Evolutionary conservation across 768 basidiomycete species (phyloP).

Genomic region (Trametes sanguinea): DNA sequence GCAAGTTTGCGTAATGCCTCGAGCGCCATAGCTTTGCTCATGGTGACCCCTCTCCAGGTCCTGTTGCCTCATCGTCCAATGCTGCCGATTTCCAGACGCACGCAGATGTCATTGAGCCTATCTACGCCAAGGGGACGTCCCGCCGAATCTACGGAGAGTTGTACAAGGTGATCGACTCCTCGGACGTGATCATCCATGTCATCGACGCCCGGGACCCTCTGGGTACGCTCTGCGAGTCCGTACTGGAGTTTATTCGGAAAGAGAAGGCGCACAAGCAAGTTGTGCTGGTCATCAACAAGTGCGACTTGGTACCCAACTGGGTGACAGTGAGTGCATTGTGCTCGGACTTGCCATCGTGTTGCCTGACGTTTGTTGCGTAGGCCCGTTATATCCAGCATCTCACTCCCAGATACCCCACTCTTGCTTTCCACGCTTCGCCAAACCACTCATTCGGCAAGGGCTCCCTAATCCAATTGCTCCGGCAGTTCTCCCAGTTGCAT

Average conservation of each 20-base stretch:
- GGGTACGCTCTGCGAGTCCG: constrained; percentile 93
- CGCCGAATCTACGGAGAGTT: constrained; percentile 95
- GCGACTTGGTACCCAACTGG: constrained; percentile 98
- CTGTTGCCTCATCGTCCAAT: constrained; percentile 46
- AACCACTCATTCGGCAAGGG: constrained; percentile 99
- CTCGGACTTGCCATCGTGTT: background rate
- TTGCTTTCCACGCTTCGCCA: constrained; percentile 98
- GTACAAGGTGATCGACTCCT: constrained; percentile 99
- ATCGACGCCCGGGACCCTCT: constrained; percentile 94
- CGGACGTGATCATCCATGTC: constrained; percentile 93
- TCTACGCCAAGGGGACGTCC: constrained; percentile 94
- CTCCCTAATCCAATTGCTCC: constrained; percentile 92
- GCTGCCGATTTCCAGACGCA: constrained; percentile 58
- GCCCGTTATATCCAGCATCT: constrained; percentile 96
- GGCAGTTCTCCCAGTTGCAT: constrained; percentile 96
- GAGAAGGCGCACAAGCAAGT: constrained; percentile 98
- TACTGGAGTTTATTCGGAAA: constrained; percentile 90
- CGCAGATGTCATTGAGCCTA: constrained; percentile 83
- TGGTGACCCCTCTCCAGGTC: constrained; percentile 37
- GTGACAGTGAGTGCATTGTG: constrained; percentile 70
- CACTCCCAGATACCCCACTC: constrained; percentile 91
- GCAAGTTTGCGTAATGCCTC: constrained; percentile 31
- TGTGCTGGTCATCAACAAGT: constrained; percentile 96
- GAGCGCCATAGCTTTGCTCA: background rate
- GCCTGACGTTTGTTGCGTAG: constrained; percentile 40